Base-by-base conservation (phyloP, 2,329 filamentous ascomycete species). In the Claviceps spartinae region DNA sequence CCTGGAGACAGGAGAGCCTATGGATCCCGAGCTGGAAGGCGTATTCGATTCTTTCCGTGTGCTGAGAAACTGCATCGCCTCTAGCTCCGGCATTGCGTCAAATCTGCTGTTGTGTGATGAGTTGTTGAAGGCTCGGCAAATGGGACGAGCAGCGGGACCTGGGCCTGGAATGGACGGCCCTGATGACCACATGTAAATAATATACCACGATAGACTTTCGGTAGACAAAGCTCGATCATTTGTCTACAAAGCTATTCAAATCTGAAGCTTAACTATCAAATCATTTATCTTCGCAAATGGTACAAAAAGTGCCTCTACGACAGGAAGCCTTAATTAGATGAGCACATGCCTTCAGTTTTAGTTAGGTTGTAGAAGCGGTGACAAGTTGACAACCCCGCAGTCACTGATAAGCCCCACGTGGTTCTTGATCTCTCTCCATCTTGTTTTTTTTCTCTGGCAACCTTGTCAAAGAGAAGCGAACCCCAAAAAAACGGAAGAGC, bases 11-110 rank as follows among this genome's bases (percentile, higher is more conserved):
- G 93, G 93, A 54, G 83, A 93, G 64, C 85, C 91, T 2, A 97
- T 97, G 90, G 93, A 97, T 64, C 93, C 93, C 1, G 83, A 88
- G 55, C 81, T 95, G 59, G 86, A 87, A 65, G 93, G 93, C 61
- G 85, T 98, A 8, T 98, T 87, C 67, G 93, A 98, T 68, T 96
- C 90, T 14, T 98, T 94, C 81, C 81, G 93, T 54, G 93, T 98
- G 38, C 70, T 98, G 61, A 81, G 93, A 60, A 97, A 97, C 74
- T 89, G 85, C 67, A 82, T 98, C 56, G 89, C 93, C 3, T 96
- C 90, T 37, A 93, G 89, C 68, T 86, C 91, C 26, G 88, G 93
- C 57, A 98, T 98, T 63, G 91, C 93, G 5, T 91, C 88, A 9
- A 98, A 98, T 72, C 75, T 98, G 58, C 74, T 98, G 58, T 78